Evolutionary conservation across 495 filamentous ascomycete species (phyloP).

Genomic region (Penicillium daleae): DNA sequence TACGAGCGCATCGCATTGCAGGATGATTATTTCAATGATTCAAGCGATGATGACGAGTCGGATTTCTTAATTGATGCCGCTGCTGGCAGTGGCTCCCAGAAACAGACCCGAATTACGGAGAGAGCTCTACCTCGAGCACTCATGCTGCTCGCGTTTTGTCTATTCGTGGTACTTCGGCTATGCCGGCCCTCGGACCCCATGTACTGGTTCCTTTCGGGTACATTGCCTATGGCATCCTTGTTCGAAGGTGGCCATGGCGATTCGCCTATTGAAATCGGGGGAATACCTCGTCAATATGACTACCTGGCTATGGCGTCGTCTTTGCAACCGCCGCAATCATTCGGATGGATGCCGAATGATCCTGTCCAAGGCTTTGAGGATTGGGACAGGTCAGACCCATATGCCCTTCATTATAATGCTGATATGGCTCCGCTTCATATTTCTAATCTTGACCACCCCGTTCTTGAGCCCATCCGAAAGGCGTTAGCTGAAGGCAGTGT

Average conservation of each 20-base stretch:
- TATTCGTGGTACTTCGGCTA: conserved; percentile 30
- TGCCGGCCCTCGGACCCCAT: conserved; percentile 37
- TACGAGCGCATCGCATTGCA: conserved; percentile 38
- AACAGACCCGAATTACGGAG: conserved; percentile 18
- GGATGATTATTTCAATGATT: conserved; percentile 34
- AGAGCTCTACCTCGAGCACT: conserved; percentile 24
- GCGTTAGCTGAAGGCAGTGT: conserved; percentile 39
- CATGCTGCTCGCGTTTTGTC: conserved; percentile 23
- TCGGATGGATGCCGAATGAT: conserved; percentile 38
- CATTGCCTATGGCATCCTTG: conserved; percentile 34
- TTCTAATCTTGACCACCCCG: conserved; percentile 47
- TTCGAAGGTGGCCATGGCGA: conserved; percentile 29
- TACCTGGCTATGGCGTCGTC: conserved; percentile 31
- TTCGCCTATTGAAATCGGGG: conserved; percentile 31
- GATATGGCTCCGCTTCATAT: conserved; percentile 47
- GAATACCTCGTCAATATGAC: conserved; percentile 25
- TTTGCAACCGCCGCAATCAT: conserved; percentile 27
- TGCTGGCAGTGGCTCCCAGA: conserved; percentile 7
- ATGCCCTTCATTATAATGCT: conserved; percentile 42
- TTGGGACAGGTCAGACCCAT: conserved; percentile 29
- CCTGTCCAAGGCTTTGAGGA: conserved; percentile 38
- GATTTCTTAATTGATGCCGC: conserved; percentile 21
- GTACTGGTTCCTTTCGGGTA: conserved; percentile 38
- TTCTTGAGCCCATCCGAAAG: conserved; percentile 40
- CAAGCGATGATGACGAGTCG: conserved; percentile 38